Evolutionary conservation across 331 rosid genomes (phyloP), one percentile per base, ranked within the genome.

Genomic region (Cydonia oblonga): DNA sequence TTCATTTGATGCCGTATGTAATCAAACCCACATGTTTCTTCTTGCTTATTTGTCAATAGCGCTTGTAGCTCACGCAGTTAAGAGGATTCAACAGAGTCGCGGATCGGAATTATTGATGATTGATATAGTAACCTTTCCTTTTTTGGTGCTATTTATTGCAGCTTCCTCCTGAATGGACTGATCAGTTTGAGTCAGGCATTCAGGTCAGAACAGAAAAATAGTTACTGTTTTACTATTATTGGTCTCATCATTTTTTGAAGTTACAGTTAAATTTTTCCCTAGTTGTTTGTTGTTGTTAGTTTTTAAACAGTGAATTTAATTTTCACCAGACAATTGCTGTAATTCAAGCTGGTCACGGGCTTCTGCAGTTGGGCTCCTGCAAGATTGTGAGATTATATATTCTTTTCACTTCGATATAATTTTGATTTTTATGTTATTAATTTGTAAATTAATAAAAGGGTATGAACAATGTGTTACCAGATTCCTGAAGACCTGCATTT

Each of bases 271-370:
- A 9, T 35, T 49, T 46, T 46, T 6, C 9, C 53, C 20, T 9
- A 40, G 22, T 64, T 32, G 35, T 65, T 20, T 16, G 53, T 56
- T 20, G 26, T 56, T 20, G 44, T 70, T 62, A 2, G n/a, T 14
- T 62, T 62, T 38, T 58, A 53, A 54, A 62, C 32, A 60, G 54
- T 35, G 9, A 1, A 19, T 75, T 58, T 30, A 28, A 16, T 16
- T 56, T 64, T 83, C 58, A 69, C 53, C 87, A 95, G 99, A 95
- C 99, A 19, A 95, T 95, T 53, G 96, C 99, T 84, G 98, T 95
- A 4, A 95, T 95, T 83, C 98, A 95, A 88, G 98, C 98, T 78
- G 98, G 98, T 1, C 98, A 95, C 79, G 98, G 98, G 68, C 98
- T 95, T 79, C 96, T 95, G 38, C 98, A 95, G 49, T 83, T 95